Conservation (phyloP, 768 basidiomycete species). For the Trametes villosa region DNA sequence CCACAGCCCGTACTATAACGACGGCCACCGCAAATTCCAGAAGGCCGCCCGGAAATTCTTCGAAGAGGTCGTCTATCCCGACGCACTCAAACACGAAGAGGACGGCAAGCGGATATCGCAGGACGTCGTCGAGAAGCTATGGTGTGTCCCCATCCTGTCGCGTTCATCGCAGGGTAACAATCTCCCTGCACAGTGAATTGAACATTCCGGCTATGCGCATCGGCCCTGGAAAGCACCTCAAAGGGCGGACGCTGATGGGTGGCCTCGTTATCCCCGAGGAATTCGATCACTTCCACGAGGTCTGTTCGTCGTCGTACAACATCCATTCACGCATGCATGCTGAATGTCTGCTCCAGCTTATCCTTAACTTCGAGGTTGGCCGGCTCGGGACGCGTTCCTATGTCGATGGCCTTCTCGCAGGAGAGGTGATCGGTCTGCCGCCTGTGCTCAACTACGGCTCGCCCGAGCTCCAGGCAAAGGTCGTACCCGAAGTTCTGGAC, state of each 20-base stretch:
- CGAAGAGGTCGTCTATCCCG: constrained; percentile 72
- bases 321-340: background rate
- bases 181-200: constrained; percentile 52
- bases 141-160: constrained; percentile 49
- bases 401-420: constrained; percentile 83
- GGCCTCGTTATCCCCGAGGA: constrained; percentile 80
- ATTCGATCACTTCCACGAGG: constrained; percentile 96
- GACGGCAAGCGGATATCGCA: constrained; percentile 86
- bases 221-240: constrained; percentile 87
- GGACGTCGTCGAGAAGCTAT: constrained; percentile 82
- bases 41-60: constrained; percentile 76
- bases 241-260: constrained; percentile 75
- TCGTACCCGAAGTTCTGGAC: constrained; percentile 73
- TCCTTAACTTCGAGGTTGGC: constrained; percentile 80
- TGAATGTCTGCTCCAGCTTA: constrained; percentile 50
- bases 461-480: constrained; percentile 66
- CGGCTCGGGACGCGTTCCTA: constrained; percentile 87
- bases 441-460: constrained; percentile 89
- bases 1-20: constrained; percentile 78
- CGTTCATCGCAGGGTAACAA: background rate
- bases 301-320: constrained; percentile 28
- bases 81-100: constrained; percentile 81
- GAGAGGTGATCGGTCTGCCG: constrained; percentile 85
- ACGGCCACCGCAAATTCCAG: constrained; percentile 76
- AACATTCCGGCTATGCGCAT: constrained; percentile 89